Base-by-base conservation (phyloP, 2,329 filamentous ascomycete genomes). In the Exutisphaerella laricina region DNA sequence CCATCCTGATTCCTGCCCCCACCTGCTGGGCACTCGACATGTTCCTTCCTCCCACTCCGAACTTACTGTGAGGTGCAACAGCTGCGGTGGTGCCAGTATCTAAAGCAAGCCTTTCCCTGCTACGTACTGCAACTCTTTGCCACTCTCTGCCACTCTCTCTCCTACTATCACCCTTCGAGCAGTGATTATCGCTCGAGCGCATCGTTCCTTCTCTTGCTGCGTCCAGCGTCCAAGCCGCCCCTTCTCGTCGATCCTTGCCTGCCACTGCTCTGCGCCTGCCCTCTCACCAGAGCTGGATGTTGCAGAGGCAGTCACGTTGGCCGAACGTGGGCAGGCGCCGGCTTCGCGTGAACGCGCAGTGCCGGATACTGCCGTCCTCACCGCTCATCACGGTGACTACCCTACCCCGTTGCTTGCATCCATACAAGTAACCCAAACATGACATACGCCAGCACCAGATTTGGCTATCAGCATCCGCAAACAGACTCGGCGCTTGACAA, bases 71-170 rank as follows among this genome's bases (percentile, higher is more conserved):
- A 34, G 39, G 31, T 33, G 38, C 14, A 35, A 38, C n/a, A 38
- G 35, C 21, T 28, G 35, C 21, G n/a, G 33, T 35, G 35, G 16
- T 36, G 31, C 38, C 25, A 50, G 44, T 54, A 54, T 53, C 44
- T 49, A 41, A 52, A 58, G 51, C 54, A 68, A 65, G 57, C 52
- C 42, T 53, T 44, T 53, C 51, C 55, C 51, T 55, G 55, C 51
- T 48, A 16, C 42, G 18, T 38, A 39, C 54, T 45, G 54, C 52
- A 50, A 52, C 53, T 46, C 43, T 46, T 41, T 45, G n/a, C n/a
- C n/a, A n/a, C n/a, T n/a, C n/a, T n/a, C n/a, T n/a, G n/a, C n/a
- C n/a, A n/a, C n/a, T n/a, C n/a, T n/a, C n/a, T n/a, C n/a, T n/a
- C n/a, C n/a, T n/a, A n/a, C n/a, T n/a, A 49, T 49, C 23, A 47